Evolutionary conservation across 1,139 yeast genomes (phyloP).

Genomic region (Blastobotrys niveus): DNA sequence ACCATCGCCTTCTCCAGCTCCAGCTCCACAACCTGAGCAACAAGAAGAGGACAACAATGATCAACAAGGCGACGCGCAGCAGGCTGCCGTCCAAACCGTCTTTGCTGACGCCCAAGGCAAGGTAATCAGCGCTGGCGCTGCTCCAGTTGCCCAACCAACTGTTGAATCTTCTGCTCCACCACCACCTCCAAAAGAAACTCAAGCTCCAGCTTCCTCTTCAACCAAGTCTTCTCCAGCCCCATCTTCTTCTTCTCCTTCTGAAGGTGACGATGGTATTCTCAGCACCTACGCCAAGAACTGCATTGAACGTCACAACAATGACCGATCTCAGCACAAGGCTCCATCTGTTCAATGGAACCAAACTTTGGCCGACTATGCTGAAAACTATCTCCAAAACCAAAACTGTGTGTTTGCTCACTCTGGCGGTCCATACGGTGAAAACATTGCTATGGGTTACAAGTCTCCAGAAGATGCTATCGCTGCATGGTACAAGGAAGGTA

Average conservation of each 20-base stretch:
- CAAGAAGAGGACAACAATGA: conserved; percentile 3
- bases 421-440: conserved; percentile 79
- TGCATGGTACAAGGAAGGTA: conserved; percentile 75
- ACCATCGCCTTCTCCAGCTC: conserved; percentile 10
- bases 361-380: conserved; percentile 60
- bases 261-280: conserved; percentile 2
- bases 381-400: conserved; percentile 52
- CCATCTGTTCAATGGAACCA: conserved; percentile 57
- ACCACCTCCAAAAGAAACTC: conserved; percentile 5
- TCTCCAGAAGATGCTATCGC: conserved; percentile 54
- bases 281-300: conserved; percentile 11
- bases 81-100: conserved; percentile 5
- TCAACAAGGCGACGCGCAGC: conserved; percentile 4
- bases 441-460: conserved; percentile 70
- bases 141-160: conserved; percentile 2
- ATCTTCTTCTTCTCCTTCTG: conserved; percentile 4
- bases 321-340: conserved; percentile 65
- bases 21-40: conserved; percentile 1
- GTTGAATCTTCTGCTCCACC: conserved; percentile 1
- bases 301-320: conserved; percentile 47
- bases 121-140: conserved; percentile 11
- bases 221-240: conserved; percentile 5
- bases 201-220: conserved; percentile 4
- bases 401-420: conserved; percentile 74
- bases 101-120: conserved; percentile 7